Conservation (phyloP, 192 early-diverging fungal genomes). For the Coemansia sp. region DNA sequence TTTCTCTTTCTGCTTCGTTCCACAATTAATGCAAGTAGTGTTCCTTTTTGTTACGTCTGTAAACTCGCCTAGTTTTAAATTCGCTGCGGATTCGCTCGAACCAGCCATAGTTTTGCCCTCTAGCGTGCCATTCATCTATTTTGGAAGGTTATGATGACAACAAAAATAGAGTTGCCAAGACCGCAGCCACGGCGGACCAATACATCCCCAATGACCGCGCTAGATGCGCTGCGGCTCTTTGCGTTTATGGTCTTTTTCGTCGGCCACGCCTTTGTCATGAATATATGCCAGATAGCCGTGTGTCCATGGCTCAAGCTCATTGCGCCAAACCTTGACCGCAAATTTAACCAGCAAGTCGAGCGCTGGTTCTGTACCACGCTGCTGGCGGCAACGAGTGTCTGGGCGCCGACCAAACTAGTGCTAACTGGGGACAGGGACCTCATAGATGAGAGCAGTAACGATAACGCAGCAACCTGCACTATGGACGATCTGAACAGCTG, state of each 20-base stretch:
- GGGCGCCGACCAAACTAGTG: constrained; percentile 54
- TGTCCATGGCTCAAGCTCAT: constrained; percentile 30
- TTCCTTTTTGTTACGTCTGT: background rate
- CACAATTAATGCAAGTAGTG: background rate
- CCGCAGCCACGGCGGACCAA: constrained; percentile 36
- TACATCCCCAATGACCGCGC: constrained; percentile 41
- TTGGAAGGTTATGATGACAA: background rate
- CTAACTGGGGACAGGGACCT: constrained; percentile 51
- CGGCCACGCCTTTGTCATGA: constrained; percentile 45
- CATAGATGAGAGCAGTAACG: constrained; percentile 13
- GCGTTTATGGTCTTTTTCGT: constrained; percentile 43
- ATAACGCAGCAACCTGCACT: constrained; percentile 33
- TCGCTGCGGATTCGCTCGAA: background rate
- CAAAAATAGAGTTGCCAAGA: background rate
- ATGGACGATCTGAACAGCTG: constrained; percentile 17
- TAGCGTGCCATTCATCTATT: background rate
- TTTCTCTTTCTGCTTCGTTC: constrained; percentile 5
- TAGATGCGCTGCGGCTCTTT: constrained; percentile 27
- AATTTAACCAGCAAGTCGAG: constrained; percentile 55
- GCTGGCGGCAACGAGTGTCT: constrained; percentile 35
- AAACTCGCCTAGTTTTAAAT: constrained; percentile 1
- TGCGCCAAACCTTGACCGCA: constrained; percentile 30
- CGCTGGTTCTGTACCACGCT: constrained; percentile 50
- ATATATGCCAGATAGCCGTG: constrained; percentile 46
- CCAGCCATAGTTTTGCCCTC: background rate